Evolutionary conservation across 1,284 basidiomycete species (phyloP).

Genomic region (Rhizoctonia solani): DNA sequence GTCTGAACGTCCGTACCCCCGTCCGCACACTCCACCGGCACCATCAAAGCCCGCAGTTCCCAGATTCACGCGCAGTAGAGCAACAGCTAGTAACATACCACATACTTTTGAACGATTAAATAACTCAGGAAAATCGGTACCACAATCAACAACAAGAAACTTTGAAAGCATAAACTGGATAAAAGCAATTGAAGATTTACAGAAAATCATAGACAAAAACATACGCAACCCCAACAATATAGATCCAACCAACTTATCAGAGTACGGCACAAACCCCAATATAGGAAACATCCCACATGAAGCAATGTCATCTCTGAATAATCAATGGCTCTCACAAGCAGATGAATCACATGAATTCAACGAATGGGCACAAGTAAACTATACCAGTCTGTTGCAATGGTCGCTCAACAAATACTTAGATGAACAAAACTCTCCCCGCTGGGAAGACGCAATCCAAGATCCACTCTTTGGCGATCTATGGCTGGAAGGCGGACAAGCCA

Average conservation of each 20-base stretch:
- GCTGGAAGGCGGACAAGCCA: background rate
- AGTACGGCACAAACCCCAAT: background rate
- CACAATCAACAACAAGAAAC: too few species aligned
- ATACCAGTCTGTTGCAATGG: background rate
- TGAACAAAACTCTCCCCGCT: background rate
- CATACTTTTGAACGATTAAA: too few species aligned
- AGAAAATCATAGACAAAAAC: background rate
- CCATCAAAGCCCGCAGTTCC: too few species aligned
- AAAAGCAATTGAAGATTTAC: background rate
- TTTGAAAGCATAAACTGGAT: too few species aligned
- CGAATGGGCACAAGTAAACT: background rate
- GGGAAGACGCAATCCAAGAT: constrained; percentile 4
- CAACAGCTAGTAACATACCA: background rate
- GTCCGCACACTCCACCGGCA: too few species aligned
- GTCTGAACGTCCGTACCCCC: too few species aligned
- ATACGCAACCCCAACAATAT: constrained; percentile 1
- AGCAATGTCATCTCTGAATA: background rate
- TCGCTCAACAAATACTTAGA: background rate
- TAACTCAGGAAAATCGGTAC: too few species aligned
- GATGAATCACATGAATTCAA: background rate
- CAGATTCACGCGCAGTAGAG: background rate
- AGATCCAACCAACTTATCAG: background rate
- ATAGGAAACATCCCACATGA: background rate
- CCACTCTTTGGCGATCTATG: background rate
- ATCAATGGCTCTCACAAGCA: background rate